phyloP scores from a whole-genome alignment of 768 basidiomycete genomes.

The Boletus speciosus region DNA sequence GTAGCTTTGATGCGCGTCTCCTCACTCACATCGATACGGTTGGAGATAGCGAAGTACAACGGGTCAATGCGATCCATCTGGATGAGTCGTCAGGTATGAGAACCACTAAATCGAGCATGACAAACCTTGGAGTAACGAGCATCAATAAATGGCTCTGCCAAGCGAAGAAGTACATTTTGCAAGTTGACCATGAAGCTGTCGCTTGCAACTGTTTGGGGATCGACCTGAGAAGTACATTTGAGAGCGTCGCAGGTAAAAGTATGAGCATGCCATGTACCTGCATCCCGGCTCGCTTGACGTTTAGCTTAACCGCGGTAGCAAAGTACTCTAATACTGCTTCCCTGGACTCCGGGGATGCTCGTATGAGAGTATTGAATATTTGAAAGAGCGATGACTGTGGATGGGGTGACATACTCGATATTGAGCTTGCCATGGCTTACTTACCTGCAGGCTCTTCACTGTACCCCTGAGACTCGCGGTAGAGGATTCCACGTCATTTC shows the following conservation, averaged over 20 bases:
- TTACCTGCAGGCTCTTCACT: constrained; percentile 77
- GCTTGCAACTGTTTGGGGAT: constrained; percentile 78
- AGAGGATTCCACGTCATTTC: constrained; percentile 76
- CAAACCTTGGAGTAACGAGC: constrained; percentile 79
- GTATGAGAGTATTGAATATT: constrained; percentile 84
- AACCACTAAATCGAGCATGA: not conserved
- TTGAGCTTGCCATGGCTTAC: constrained; percentile 1
- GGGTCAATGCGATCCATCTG: constrained; percentile 92
- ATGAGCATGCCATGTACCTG: constrained; percentile 46
- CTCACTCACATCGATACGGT: constrained; percentile 73
- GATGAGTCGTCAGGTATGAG: constrained; percentile 2
- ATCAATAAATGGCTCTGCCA: constrained; percentile 96
- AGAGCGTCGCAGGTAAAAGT: not conserved
- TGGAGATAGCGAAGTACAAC: constrained; percentile 69
- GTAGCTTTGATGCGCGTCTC: constrained; percentile 95
- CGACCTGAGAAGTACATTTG: constrained; percentile 50
- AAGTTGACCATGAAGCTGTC: constrained; percentile 94
- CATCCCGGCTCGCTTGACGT: constrained; percentile 87
- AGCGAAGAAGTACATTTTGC: constrained; percentile 74
- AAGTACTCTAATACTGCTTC: constrained; percentile 86
- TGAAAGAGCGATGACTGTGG: constrained; percentile 68
- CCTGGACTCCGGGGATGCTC: constrained; percentile 71
- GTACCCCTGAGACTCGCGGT: constrained; percentile 84
- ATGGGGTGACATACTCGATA: not conserved
- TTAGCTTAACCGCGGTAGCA: constrained; percentile 66